Percentiles rank a stretch among this genome's conserved stretches.
phyloP scores from a whole-genome alignment of 208 protist species.

The Sergeia podlipaevii region DNA sequence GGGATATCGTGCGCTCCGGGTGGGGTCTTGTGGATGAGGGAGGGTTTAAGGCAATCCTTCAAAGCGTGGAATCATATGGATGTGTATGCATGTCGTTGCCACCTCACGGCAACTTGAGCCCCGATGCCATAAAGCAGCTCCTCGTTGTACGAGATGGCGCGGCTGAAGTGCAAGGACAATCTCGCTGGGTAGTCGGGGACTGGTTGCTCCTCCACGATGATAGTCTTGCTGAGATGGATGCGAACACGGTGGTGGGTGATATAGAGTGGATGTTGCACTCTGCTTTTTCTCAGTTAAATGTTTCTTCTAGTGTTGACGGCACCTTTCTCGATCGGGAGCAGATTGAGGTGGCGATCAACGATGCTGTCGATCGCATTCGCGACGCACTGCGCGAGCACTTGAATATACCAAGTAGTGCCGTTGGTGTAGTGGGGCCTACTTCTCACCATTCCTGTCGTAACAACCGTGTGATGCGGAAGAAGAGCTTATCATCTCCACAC shows the following conservation, averaged over 20 bases:
- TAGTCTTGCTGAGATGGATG: conserved; percentile 8
- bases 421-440: not conserved
- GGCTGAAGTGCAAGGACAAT: conserved; percentile 42
- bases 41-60: conserved; percentile 63
- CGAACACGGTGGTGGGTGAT: conserved; percentile 35
- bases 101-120: conserved; percentile 69
- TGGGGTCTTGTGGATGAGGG: conserved; percentile 68
- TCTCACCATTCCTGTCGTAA: too few species aligned
- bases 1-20: conserved; percentile 77
- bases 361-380: conserved; percentile 63
- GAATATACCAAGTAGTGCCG: not conserved
- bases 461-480: too few species aligned
- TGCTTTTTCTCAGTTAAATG: conserved; percentile 67
- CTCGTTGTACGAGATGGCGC: conserved; percentile 62
- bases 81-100: conserved; percentile 37
- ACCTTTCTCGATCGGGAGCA: conserved; percentile 26
- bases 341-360: conserved; percentile 61
- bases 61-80: conserved; percentile 59
- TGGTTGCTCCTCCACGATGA: conserved; percentile 53
- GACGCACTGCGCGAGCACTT: conserved; percentile 17
- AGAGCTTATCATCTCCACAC: too few species aligned
- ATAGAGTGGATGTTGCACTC: conserved; percentile 81
- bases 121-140: conserved; percentile 58
- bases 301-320: conserved; percentile 37
- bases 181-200: conserved; percentile 82